Evolutionary conservation across 2,329 filamentous ascomycete species (phyloP).

Genomic region (Epichloe uncinata): DNA sequence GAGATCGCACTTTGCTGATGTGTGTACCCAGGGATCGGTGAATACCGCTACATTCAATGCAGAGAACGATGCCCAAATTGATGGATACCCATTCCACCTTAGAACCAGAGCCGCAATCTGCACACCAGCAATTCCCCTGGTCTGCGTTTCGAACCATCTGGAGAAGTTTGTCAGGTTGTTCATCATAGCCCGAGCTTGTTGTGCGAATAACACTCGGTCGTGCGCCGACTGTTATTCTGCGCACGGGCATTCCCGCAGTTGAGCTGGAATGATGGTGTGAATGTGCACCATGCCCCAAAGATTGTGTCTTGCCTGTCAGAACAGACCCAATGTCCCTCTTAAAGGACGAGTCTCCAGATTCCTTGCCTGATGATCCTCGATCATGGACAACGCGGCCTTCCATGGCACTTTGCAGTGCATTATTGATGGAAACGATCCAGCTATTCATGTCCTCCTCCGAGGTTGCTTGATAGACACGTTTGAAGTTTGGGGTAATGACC

Average conservation of each 20-base stretch:
- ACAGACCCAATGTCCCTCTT: constrained; percentile 85
- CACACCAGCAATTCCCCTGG: constrained; percentile 85
- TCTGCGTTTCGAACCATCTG: constrained; percentile 81
- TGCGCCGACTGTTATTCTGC: constrained; percentile 84
- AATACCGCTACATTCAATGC: constrained; percentile 96
- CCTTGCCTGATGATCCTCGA: constrained; percentile 27
- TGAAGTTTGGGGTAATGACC: constrained; percentile 92
- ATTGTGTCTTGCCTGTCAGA: constrained; percentile 81
- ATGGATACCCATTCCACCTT: constrained; percentile 99
- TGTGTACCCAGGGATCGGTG: constrained; percentile 93
- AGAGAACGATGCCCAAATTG: constrained; percentile 89
- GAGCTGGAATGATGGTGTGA: constrained; percentile 32
- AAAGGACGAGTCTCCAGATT: constrained; percentile 40
- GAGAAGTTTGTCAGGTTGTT: constrained; percentile 73
- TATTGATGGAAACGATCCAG: constrained; percentile 95
- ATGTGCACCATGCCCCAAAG: constrained; percentile 42
- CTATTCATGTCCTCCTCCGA: constrained; percentile 96
- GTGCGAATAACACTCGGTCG: constrained; percentile 60
- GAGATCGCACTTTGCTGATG: constrained; percentile 90
- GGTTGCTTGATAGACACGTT: constrained; percentile 91
- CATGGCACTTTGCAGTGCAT: constrained; percentile 88
- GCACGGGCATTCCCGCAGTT: constrained; percentile 47
- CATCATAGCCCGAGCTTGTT: constrained; percentile 60
- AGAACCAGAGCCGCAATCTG: constrained; percentile 79
- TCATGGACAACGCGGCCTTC: constrained; percentile 59